Conservation (phyloP, 768 basidiomycete species). For the Termitomyces sp. region DNA sequence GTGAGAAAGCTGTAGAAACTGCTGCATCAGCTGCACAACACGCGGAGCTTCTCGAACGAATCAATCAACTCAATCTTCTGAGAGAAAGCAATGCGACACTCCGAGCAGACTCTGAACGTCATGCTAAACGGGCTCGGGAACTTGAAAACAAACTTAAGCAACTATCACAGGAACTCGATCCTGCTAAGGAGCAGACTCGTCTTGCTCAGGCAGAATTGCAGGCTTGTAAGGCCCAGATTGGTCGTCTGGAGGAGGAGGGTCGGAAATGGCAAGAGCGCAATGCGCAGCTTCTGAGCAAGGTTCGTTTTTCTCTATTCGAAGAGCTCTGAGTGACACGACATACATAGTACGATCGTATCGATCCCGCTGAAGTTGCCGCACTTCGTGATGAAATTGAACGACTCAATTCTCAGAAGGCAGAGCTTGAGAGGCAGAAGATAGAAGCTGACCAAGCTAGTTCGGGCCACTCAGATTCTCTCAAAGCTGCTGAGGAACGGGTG, state of each 20-base stretch:
- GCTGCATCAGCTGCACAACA: slow-evolving; percentile 76
- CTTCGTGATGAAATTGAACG: slow-evolving; percentile 68
- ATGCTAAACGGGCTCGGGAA: slow-evolving; percentile 61
- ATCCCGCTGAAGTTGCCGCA: slow-evolving; percentile 77
- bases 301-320: slow-evolving; percentile 19
- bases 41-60: slow-evolving; percentile 77
- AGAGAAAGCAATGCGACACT: slow-evolving; percentile 87
- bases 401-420: slow-evolving; percentile 38
- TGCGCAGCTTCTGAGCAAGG: slow-evolving; percentile 75
- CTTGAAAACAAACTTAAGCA: slow-evolving; percentile 59
- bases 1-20: slow-evolving; percentile 68
- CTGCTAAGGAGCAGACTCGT: slow-evolving; percentile 66
- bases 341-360: slow-evolving; percentile 82
- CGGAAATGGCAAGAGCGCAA: slow-evolving; percentile 84
- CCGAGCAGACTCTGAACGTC: slow-evolving; percentile 69
- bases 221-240: slow-evolving; percentile 59
- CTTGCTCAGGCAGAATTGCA: slow-evolving; percentile 70
- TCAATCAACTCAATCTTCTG: slow-evolving; percentile 81
- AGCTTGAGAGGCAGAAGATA: slow-evolving; percentile 23
- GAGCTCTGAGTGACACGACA: background rate
- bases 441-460: slow-evolving; percentile 18
- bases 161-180: slow-evolving; percentile 61
- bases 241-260: slow-evolving; percentile 70
- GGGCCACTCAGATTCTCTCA: slow-evolving; percentile 23
- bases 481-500: slow-evolving; percentile 26